Evolutionary conservation across 2,329 filamentous ascomycete genomes (phyloP).

Genomic region (Aspergillus sp.): DNA sequence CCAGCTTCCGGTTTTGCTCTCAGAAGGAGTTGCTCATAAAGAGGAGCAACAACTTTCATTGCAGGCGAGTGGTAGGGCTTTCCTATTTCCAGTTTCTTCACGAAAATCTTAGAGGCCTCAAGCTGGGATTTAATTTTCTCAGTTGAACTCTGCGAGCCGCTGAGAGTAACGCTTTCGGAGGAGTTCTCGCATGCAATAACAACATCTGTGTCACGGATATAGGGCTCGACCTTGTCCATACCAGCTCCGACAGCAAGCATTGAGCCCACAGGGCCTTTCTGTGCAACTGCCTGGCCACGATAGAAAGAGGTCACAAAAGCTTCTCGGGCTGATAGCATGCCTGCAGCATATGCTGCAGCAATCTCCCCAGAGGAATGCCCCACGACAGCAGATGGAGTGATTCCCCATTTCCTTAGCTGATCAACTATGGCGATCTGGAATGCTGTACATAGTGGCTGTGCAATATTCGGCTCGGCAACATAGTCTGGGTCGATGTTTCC

Average conservation of each 20-base stretch:
- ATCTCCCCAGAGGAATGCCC: constrained; percentile 43
- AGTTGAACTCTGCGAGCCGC: no score
- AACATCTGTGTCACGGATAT: neutral
- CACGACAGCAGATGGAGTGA: constrained; percentile 27
- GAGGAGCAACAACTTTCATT: neutral
- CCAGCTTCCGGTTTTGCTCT: neutral
- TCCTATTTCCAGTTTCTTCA: no score
- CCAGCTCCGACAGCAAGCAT: neutral
- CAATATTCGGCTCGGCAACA: constrained; percentile 25
- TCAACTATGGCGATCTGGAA: constrained; percentile 39
- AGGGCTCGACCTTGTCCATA: neutral
- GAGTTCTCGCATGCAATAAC: neutral
- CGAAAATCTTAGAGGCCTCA: no score
- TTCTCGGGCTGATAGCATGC: neutral
- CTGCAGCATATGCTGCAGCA: constrained; percentile 36
- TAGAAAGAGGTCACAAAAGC: neutral
- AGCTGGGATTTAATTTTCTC: no score
- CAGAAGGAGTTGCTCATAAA: neutral
- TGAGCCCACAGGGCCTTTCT: neutral
- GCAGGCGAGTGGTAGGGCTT: neutral
- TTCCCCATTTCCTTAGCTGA: constrained; percentile 27
- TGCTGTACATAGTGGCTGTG: constrained; percentile 37
- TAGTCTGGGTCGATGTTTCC: neutral
- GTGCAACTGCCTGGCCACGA: neutral
- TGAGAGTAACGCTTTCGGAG: no score